These are phyloP conservation scores for Exobasidium rhododendri DNA, from an alignment of 1,284 basidiomycete genomes.

Conservation along the genomic window DNA sequence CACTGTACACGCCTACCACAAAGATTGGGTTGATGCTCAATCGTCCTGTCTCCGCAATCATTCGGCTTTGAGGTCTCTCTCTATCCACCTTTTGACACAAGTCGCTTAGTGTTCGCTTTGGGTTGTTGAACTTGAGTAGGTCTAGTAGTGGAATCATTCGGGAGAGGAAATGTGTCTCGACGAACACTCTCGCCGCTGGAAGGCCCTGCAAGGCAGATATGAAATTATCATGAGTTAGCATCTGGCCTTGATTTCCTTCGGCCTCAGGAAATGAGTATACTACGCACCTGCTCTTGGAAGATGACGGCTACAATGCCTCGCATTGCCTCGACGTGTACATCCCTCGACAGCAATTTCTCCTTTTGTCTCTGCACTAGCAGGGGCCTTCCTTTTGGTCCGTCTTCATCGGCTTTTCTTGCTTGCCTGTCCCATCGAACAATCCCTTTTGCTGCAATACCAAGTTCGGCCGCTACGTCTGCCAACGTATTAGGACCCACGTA, in stretches of 20 bases:
- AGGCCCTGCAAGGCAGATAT: slow-evolving; percentile 11
- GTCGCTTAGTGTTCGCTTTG: slow-evolving; percentile 52
- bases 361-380: slow-evolving; percentile 14
- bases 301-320: slow-evolving; percentile 60
- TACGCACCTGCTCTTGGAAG: slow-evolving; percentile 59
- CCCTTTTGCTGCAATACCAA: slow-evolving; percentile 45
- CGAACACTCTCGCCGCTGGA: slow-evolving; percentile 29
- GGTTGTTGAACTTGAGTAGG: slow-evolving; percentile 75
- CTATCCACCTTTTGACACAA: slow-evolving; percentile 52
- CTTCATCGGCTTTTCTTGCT: slow-evolving; percentile 6
- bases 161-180: slow-evolving; percentile 32
- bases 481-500: slow-evolving; percentile 83
- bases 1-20: slow-evolving; percentile 87
- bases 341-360: slow-evolving; percentile 29
- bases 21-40: slow-evolving; percentile 84
- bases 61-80: slow-evolving; percentile 58
- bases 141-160: slow-evolving; percentile 63
- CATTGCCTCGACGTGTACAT: slow-evolving; percentile 56
- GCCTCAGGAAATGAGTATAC: slow-evolving; percentile 24
- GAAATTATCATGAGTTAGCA: background rate
- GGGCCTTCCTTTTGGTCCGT: background rate
- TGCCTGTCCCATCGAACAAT: slow-evolving; percentile 44
- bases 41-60: slow-evolving; percentile 88
- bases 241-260: background rate
- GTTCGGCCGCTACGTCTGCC: slow-evolving; percentile 71